phyloP scores from a whole-genome alignment of 441 rosid species.

The Mallotus repandus region DNA sequence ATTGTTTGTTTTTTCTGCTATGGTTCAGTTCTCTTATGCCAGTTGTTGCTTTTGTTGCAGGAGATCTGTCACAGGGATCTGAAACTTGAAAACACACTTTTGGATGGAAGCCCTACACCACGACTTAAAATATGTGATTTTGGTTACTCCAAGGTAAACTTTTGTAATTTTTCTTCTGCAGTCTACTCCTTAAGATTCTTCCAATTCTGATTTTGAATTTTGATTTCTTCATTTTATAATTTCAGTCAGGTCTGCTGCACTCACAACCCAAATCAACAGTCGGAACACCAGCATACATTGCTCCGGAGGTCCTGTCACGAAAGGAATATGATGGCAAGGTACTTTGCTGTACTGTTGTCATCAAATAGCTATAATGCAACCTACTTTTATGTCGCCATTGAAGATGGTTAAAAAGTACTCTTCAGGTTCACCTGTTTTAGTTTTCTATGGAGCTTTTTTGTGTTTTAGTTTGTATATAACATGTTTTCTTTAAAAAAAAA shows the following conservation, averaged over 20 bases:
- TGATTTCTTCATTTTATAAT: conserved; percentile 7
- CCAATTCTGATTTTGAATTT: not conserved
- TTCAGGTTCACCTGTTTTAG: not conserved
- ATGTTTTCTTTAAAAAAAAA: not conserved
- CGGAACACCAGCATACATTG: conserved; percentile 92
- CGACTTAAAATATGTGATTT: conserved; percentile 94
- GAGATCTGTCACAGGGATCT: conserved; percentile 95
- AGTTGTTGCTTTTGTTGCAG: conserved; percentile 35
- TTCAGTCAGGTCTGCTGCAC: conserved; percentile 78
- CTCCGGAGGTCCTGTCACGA: conserved; percentile 82
- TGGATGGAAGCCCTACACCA: conserved; percentile 91
- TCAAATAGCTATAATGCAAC: not conserved
- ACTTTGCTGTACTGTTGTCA: not conserved
- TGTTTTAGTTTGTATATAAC: not conserved
- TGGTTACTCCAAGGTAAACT: conserved; percentile 86
- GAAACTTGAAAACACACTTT: conserved; percentile 86
- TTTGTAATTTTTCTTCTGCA: not conserved
- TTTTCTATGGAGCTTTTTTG: not conserved
- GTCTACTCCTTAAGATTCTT: not conserved
- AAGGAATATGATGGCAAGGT: conserved; percentile 94
- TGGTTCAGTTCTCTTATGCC: not conserved
- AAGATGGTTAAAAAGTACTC: not conserved
- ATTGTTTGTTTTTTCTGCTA: not conserved
- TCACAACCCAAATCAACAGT: conserved; percentile 93
- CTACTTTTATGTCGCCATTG: not conserved